Conservation (phyloP, 768 basidiomycete species). For the Suillus subluteus region DNA sequence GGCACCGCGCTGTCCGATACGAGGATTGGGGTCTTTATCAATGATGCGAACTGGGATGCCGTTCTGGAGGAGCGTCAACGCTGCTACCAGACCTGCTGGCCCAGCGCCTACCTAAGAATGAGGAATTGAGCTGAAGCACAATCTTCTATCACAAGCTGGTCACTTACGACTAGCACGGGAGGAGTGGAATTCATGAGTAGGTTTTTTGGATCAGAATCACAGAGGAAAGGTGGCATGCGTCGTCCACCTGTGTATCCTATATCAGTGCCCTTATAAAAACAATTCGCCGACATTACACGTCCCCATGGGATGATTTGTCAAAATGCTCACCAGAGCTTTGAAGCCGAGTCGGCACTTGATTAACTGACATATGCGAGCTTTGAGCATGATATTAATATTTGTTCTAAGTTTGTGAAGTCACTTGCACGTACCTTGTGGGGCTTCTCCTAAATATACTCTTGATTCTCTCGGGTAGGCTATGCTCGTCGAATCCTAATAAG, state of each 20-base stretch:
- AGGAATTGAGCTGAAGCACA: background rate
- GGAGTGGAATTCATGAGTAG: constrained; percentile 1
- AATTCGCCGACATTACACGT: too few species aligned
- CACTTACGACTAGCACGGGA: constrained; percentile 13
- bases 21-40: constrained; percentile 24
- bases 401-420: too few species aligned
- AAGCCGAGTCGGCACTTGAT: too few species aligned
- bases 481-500: too few species aligned
- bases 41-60: constrained; percentile 25
- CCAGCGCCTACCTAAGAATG: constrained; percentile 49
- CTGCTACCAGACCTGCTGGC: constrained; percentile 49
- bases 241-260: background rate
- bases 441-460: too few species aligned
- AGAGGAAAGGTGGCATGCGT: too few species aligned
- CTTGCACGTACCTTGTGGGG: too few species aligned
- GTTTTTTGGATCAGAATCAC: background rate
- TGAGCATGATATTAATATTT: too few species aligned
- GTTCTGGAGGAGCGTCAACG: constrained; percentile 39
- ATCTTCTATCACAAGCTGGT: background rate
- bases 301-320: too few species aligned
- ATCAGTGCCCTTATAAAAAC: background rate
- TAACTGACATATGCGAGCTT: too few species aligned
- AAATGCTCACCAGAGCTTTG: too few species aligned
- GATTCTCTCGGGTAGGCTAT: too few species aligned
- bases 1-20: constrained; percentile 42